A percentile compares a stretch with the other conserved stretches of the same genome.
phyloP scores from a whole-genome alignment of 1,284 basidiomycete genomes.

The Kwoniella shivajii region DNA sequence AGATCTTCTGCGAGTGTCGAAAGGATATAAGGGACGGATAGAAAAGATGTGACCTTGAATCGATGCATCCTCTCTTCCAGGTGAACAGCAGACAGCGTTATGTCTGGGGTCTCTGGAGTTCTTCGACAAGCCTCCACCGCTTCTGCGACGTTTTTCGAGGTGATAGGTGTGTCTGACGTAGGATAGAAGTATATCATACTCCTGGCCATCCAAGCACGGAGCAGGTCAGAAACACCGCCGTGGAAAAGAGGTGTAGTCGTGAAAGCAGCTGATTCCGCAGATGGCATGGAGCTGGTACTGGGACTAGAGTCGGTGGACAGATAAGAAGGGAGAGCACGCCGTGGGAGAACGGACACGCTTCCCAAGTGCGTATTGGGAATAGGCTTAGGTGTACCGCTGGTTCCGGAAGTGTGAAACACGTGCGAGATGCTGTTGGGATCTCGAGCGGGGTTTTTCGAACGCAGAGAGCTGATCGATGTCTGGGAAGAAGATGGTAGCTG shows the following conservation, averaged over 20 bases:
- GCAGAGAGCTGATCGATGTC: neutral
- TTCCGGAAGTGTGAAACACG: constrained; percentile 55
- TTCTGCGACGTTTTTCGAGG: constrained; percentile 39
- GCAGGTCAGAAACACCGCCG: constrained; percentile 55
- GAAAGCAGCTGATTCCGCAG: constrained; percentile 43
- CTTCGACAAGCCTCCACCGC: constrained; percentile 40
- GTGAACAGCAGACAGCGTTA: constrained; percentile 5
- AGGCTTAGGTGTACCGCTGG: constrained; percentile 54
- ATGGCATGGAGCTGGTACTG: constrained; percentile 1
- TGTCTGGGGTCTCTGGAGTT: neutral
- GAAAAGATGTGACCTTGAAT: constrained; percentile 31
- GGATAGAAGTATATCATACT: constrained; percentile 53
- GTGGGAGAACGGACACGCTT: constrained; percentile 40
- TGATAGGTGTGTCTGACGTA: constrained; percentile 49
- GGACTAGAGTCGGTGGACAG: neutral
- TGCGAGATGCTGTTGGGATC: constrained; percentile 42
- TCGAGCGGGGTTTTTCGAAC: neutral
- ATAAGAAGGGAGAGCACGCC: constrained; percentile 31
- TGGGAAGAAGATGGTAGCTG: constrained; percentile 5
- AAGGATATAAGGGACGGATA: constrained; percentile 54
- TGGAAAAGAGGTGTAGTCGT: constrained; percentile 57
- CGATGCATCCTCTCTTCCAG: constrained; percentile 17
- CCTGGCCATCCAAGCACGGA: constrained; percentile 53
- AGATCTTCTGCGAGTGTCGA: constrained; percentile 45
- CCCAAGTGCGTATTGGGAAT: constrained; percentile 42